Percentiles rank a stretch among this genome's conserved stretches.
These are phyloP conservation scores for Graphilbum fragrans DNA, from an alignment of 2,329 filamentous ascomycete species.

Conservation along the genomic window DNA sequence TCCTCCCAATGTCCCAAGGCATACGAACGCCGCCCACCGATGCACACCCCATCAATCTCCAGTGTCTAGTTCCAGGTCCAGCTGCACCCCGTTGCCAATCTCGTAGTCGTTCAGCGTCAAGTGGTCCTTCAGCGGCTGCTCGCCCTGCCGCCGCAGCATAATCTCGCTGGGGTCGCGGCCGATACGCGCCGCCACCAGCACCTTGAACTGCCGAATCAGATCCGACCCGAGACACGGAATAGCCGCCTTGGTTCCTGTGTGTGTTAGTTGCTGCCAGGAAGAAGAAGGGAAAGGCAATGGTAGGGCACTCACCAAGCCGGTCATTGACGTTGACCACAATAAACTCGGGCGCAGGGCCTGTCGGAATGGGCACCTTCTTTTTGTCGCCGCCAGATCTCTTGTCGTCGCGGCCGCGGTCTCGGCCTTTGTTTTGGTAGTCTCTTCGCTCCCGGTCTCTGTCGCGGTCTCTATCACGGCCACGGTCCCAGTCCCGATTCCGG, in stretches of 20 bases:
- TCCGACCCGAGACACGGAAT: slow-evolving; percentile 84
- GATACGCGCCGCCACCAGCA: slow-evolving; percentile 80
- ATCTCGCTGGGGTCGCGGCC: slow-evolving; percentile 86
- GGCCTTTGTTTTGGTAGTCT: slow-evolving; percentile 13
- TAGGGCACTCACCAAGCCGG: slow-evolving; percentile 44
- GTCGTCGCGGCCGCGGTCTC: slow-evolving; percentile 14
- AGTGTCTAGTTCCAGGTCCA: slow-evolving; percentile 50
- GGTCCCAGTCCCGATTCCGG: slow-evolving; percentile 17
- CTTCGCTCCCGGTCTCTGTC: slow-evolving; percentile 14
- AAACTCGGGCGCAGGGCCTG: slow-evolving; percentile 6
- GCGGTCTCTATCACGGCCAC: slow-evolving; percentile 12
- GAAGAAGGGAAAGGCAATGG: background rate
- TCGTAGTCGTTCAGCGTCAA: slow-evolving; percentile 84
- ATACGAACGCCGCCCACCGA: too few species aligned
- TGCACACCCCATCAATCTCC: slow-evolving; percentile 46
- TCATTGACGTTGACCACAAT: slow-evolving; percentile 97
- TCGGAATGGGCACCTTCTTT: slow-evolving; percentile 38
- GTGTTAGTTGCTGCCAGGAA: background rate
- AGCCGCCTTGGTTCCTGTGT: slow-evolving; percentile 68
- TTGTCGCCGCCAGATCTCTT: slow-evolving; percentile 12
- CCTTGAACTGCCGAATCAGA: slow-evolving; percentile 76
- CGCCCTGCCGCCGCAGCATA: slow-evolving; percentile 79
- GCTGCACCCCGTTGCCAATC: slow-evolving; percentile 77
- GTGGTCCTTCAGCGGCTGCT: slow-evolving; percentile 86
- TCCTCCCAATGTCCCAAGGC: too few species aligned